Percentiles rank a stretch among this genome's conserved stretches.
Evolutionary conservation across 768 basidiomycete genomes (phyloP).

Genomic region (Wakefieldia striispora): DNA sequence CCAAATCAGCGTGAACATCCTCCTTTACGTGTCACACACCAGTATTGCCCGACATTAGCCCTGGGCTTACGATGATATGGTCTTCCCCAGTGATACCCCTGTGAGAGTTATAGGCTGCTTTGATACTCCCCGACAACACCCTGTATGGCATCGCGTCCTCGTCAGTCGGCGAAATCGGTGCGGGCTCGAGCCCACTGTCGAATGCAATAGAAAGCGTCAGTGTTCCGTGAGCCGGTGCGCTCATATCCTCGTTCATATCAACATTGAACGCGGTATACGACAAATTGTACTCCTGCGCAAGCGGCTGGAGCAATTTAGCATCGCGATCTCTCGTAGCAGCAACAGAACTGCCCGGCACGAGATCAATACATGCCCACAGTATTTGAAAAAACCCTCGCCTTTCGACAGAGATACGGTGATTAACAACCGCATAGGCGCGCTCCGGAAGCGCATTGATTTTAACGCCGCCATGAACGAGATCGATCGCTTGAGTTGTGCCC

Average conservation of each 20-base stretch:
- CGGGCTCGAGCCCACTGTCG: conserved; percentile 54
- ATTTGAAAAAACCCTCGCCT: conserved; percentile 37
- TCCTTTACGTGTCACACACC: conserved; percentile 12
- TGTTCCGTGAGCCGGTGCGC: conserved; percentile 40
- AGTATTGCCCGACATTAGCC: conserved; percentile 60
- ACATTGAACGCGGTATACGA: conserved; percentile 58
- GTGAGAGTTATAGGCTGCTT: conserved; percentile 55
- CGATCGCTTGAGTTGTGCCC: conserved; percentile 76
- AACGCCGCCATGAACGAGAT: conserved; percentile 64
- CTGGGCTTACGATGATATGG: conserved; percentile 43
- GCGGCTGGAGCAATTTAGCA: conserved; percentile 37
- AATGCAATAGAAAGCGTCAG: conserved; percentile 51
- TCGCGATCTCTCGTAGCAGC: conserved; percentile 45
- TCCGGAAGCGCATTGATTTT: conserved; percentile 84
- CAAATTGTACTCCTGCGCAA: conserved; percentile 55
- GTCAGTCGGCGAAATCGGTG: conserved; percentile 55
- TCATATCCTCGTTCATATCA: conserved; percentile 30
- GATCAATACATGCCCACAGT: not conserved
- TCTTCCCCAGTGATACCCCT: conserved; percentile 36
- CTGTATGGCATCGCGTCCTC: conserved; percentile 38
- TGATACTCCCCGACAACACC: conserved; percentile 63
- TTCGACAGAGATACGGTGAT: conserved; percentile 66
- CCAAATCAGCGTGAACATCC: not conserved
- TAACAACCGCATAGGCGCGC: conserved; percentile 62
- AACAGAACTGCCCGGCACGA: conserved; percentile 30